Evolutionary conservation across 129 eudicot genomes (phyloP), one percentile per base, ranked within the genome.

Genomic region (Pseudognaphalium luteoalbum): DNA sequence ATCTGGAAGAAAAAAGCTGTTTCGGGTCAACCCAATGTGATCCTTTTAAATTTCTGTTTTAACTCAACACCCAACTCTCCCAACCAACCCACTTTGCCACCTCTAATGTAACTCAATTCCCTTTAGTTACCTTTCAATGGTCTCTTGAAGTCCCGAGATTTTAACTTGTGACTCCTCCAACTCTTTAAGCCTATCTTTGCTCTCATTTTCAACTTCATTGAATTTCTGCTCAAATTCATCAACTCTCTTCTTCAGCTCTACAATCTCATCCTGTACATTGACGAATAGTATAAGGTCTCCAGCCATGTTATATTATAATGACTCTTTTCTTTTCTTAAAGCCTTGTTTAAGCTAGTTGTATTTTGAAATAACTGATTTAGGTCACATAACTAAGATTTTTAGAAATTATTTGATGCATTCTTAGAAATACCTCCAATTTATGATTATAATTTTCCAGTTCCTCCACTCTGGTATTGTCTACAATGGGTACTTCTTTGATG

Each of bases 401-500:
- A 25, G 67, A 44, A 57, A 34, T 50, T 15, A 33, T 21, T 11
- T 17, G 47, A 33, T 20, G 66, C 62, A 66, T 39, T 67, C 51
- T 54, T 61, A 56, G 44, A 62, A 57, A 74, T 92, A 92, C 97
- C 96, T 89, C 87, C 54, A 89, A 82, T 81, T 92, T 86, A 34
- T 85, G 85, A 76, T 92, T 92, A 67, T 84, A 85, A 78, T 61
- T 76, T 73, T 89, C 85, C 83, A 92, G 70, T 81, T 85, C 83
- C 82, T 89, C 96, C 85, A 92, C 77, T 82, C 86, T 87, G 35
- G 89, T 81, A 81, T 85, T 84, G 82, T 92, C 93, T 35, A 90
- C 61, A 37, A 93, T 83, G 37, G 91, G 91, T 65, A 89, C 94
- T 86, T 93, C 98, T 79, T 82, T 89, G 72, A 94, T 89, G 73